phyloP scores from a whole-genome alignment of 345 rosid genomes.

The Linum trigynum region DNA sequence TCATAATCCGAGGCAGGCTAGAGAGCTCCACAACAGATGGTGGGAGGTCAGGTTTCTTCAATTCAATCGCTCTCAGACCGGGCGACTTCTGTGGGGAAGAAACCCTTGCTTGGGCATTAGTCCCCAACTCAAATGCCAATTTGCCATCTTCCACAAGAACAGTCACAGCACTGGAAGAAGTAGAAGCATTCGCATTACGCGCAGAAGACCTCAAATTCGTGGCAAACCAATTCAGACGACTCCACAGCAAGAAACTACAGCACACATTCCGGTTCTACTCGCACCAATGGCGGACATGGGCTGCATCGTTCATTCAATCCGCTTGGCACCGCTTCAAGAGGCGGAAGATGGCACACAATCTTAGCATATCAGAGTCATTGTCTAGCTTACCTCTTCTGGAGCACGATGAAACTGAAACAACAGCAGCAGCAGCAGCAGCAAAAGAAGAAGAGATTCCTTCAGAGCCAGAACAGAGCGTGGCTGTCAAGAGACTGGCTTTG shows the following conservation, averaged over 20 bases:
- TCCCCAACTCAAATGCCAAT: slow-evolving; percentile 61
- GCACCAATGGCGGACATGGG: slow-evolving; percentile 97
- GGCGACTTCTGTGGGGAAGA: slow-evolving; percentile 97
- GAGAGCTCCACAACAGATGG: slow-evolving; percentile 95
- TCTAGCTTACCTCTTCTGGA: slow-evolving; percentile 1
- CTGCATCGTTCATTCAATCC: slow-evolving; percentile 85
- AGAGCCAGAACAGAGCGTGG: slow-evolving; percentile 29
- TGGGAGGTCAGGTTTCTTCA: slow-evolving; percentile 90
- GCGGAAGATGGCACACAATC: slow-evolving; percentile 42
- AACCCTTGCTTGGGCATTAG: slow-evolving; percentile 89
- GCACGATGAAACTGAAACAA: slow-evolving; percentile 13
- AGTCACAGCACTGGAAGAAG: slow-evolving; percentile 73
- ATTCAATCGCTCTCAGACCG: slow-evolving; percentile 61
- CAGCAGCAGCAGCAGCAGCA: too few species aligned
- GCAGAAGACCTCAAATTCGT: slow-evolving; percentile 92
- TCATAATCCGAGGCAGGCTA: slow-evolving; percentile 70
- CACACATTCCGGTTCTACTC: slow-evolving; percentile 87
- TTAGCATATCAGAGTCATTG: slow-evolving; percentile 38
- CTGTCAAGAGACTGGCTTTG: slow-evolving; percentile 55
- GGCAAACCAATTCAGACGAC: slow-evolving; percentile 80
- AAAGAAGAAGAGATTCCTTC: slow-evolving; percentile 19
- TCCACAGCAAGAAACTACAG: slow-evolving; percentile 91
- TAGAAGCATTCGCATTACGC: slow-evolving; percentile 83
- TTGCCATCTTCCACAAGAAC: slow-evolving; percentile 91
- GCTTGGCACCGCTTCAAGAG: slow-evolving; percentile 78